phyloP scores from a whole-genome alignment of 345 rosid genomes.

The Punica granatum region DNA sequence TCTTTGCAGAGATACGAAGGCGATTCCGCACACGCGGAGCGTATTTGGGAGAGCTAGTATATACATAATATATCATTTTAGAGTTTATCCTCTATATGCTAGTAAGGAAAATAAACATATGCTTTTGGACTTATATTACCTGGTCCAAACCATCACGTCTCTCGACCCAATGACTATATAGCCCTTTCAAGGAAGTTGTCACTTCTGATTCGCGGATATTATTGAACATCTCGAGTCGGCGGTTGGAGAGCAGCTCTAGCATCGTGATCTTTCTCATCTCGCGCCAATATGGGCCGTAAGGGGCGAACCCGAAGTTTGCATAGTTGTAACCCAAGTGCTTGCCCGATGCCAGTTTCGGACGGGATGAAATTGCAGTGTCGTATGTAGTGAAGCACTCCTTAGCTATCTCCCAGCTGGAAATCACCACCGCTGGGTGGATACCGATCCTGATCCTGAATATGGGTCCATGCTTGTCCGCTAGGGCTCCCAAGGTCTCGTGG shows the following conservation, averaged over 20 bases:
- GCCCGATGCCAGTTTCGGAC: constrained; percentile 21
- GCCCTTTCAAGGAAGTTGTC: constrained; percentile 9
- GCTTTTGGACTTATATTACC: too few species aligned
- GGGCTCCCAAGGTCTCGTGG: constrained; percentile 18
- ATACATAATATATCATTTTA: too few species aligned
- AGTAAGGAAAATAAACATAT: too few species aligned
- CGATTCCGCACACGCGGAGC: too few species aligned
- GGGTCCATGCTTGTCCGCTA: constrained; percentile 30
- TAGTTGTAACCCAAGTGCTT: constrained; percentile 22
- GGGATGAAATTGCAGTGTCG: constrained; percentile 19
- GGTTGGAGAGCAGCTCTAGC: not conserved
- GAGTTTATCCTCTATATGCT: too few species aligned
- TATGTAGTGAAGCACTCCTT: constrained; percentile 22
- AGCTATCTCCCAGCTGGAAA: constrained; percentile 23
- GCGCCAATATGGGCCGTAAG: constrained; percentile 31
- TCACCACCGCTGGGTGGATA: constrained; percentile 18
- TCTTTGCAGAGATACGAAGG: too few species aligned
- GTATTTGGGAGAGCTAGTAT: too few species aligned
- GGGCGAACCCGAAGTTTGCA: constrained; percentile 36
- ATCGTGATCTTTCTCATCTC: constrained; percentile 28
- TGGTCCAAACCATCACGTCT: not conserved
- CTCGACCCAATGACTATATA: not conserved
- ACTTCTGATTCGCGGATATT: constrained; percentile 20
- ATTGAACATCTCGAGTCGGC: constrained; percentile 24
- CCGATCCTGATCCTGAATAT: constrained; percentile 26